Conservation (phyloP, 2,329 filamentous ascomycete species). For the Colletotrichum sp. region DNA sequence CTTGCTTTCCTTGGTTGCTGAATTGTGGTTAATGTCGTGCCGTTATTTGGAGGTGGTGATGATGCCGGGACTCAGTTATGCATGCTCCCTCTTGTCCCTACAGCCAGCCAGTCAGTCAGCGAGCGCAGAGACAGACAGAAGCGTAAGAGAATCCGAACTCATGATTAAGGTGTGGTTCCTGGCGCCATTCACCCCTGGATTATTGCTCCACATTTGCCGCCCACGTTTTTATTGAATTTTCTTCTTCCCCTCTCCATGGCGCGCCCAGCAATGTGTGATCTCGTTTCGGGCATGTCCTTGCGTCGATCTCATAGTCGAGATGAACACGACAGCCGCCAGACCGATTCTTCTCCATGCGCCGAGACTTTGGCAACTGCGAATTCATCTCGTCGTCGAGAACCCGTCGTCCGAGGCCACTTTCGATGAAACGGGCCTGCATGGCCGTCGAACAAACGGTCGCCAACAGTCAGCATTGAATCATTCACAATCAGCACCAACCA, state of each 20-base stretch:
- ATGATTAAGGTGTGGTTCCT: neutral
- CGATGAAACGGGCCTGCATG: conserved; percentile 13
- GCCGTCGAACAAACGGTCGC: neutral
- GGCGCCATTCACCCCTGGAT: conserved; percentile 1
- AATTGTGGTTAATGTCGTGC: neutral
- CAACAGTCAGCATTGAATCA: neutral
- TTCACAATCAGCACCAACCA: neutral
- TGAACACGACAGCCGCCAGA: conserved; percentile 9
- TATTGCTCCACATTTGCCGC: conserved; percentile 1
- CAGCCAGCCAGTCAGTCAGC: neutral
- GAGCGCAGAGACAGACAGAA: neutral
- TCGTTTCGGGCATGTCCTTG: conserved; percentile 2
- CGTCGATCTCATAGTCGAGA: conserved; percentile 16
- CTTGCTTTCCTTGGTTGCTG: neutral
- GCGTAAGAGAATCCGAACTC: neutral
- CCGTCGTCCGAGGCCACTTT: conserved; percentile 8
- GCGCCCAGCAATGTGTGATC: neutral
- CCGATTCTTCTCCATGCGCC: conserved; percentile 11
- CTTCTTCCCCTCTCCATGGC: neutral
- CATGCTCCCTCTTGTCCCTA: neutral
- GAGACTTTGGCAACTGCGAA: neutral
- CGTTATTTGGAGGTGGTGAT: neutral
- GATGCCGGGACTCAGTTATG: neutral
- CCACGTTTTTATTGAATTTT: conserved; percentile 3
- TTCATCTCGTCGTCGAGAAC: neutral